A percentile compares a stretch with the other conserved stretches of the same genome.
These are phyloP conservation scores for Cornus kousa DNA, from an alignment of 148 eudicot genomes.

Conservation along the genomic window DNA sequence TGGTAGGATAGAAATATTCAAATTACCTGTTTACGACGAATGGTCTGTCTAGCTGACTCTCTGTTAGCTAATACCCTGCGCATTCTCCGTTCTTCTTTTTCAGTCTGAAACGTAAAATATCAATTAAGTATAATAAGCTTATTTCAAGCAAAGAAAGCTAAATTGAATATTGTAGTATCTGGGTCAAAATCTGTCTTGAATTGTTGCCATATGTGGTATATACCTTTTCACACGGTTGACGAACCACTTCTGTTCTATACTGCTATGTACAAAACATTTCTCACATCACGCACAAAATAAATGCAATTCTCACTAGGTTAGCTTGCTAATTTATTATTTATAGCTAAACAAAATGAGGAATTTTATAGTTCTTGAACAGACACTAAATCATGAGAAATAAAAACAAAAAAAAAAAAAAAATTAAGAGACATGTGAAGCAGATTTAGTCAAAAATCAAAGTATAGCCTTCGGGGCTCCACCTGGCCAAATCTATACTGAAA, in stretches of 20 bases:
- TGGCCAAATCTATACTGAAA: too few relatives aligned
- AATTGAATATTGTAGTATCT: conserved; percentile 32
- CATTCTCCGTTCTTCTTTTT: conserved; percentile 66
- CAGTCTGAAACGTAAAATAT: conserved; percentile 34
- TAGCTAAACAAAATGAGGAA: too few relatives aligned
- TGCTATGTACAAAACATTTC: conserved; percentile 24
- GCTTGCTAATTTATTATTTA: too few relatives aligned
- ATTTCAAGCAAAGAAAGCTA: background rate
- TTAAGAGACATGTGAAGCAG: too few relatives aligned
- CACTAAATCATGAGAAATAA: too few relatives aligned
- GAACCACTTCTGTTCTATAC: conserved; percentile 34
- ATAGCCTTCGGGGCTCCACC: too few relatives aligned
- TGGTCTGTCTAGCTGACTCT: conserved; percentile 87
- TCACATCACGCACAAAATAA: conserved; percentile 19
- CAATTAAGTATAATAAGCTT: background rate
- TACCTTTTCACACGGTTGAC: conserved; percentile 21
- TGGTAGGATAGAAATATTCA: too few relatives aligned
- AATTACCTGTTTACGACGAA: conserved; percentile 77
- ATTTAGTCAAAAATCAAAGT: too few relatives aligned
- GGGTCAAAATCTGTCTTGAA: conserved; percentile 45
- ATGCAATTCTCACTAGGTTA: background rate
- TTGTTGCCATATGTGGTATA: conserved; percentile 27
- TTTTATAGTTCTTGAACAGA: background rate
- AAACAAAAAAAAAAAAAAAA: too few relatives aligned
- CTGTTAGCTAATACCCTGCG: conserved; percentile 77